Conservation (phyloP, 2,329 filamentous ascomycete species). For the Colletotrichum agaves region DNA sequence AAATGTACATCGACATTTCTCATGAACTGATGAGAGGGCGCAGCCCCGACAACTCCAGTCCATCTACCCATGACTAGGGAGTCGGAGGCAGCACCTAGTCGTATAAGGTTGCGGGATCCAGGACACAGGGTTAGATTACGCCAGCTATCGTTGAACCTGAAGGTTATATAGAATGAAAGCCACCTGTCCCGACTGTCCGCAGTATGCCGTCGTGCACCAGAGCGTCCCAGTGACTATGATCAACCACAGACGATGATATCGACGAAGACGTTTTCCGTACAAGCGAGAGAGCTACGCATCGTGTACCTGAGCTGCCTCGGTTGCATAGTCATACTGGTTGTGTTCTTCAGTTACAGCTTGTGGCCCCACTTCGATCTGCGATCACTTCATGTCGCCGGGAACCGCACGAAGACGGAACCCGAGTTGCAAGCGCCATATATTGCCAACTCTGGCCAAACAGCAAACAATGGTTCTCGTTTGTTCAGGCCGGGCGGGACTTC, state of each 20-base stretch:
- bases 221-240: neutral
- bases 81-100: neutral
- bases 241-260: neutral
- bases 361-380: neutral
- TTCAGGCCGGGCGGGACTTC: neutral
- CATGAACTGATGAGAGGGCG: neutral
- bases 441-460: neutral
- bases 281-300: neutral
- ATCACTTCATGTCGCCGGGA: neutral
- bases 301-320: slow-evolving; percentile 14
- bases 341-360: neutral
- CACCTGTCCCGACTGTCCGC: no score
- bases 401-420: neutral
- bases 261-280: neutral
- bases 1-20: slow-evolving; percentile 8
- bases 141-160: neutral
- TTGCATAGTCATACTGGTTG: neutral
- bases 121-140: slow-evolving; percentile 1
- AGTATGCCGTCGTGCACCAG: no score
- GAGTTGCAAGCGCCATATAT: neutral
- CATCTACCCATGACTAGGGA: slow-evolving; percentile 11
- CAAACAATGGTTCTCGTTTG: neutral
- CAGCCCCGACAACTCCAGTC: slow-evolving; percentile 7
- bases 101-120: neutral
- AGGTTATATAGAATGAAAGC: neutral